phyloP scores from a whole-genome alignment of 306 rosid genomes.

The Styphnolobium japonicum region DNA sequence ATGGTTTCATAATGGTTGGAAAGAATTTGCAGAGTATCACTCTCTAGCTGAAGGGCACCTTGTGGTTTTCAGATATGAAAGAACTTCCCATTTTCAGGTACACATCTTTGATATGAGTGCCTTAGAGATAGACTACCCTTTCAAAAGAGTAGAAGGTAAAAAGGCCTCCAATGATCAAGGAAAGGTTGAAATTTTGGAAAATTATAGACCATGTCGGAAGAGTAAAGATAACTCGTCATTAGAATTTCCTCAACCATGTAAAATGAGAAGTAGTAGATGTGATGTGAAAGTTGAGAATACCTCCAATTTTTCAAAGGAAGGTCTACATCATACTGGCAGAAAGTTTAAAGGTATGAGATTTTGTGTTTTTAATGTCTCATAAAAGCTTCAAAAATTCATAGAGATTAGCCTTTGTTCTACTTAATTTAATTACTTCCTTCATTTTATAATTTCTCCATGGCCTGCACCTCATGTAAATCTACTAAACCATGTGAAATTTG shows the following conservation, averaged over 20 bases:
- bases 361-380: not conserved
- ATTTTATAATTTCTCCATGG: too few relatives aligned
- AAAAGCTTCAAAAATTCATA: not conserved
- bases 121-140: slow-evolving; percentile 23
- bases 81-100: not conserved
- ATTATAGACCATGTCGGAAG: not conserved
- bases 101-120: slow-evolving; percentile 4
- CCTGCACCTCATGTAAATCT: not conserved
- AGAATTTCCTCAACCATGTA: not conserved
- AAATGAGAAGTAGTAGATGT: not conserved
- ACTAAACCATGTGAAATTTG: not conserved
- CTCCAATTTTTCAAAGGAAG: not conserved
- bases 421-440: too few relatives aligned
- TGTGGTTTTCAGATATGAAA: slow-evolving; percentile 28
- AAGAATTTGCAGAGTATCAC: slow-evolving; percentile 27
- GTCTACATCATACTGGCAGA: not conserved
- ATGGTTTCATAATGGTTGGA: slow-evolving; percentile 41
- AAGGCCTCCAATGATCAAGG: not conserved
- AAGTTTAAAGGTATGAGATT: not conserved
- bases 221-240: not conserved
- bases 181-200: not conserved
- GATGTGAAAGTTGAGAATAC: not conserved
- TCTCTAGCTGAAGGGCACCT: slow-evolving; percentile 18
- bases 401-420: too few relatives aligned
- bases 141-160: not conserved